These are phyloP conservation scores for Nothophytophthora sp. DNA, from an alignment of 352 stramenopile species.

Conservation along the genomic window DNA sequence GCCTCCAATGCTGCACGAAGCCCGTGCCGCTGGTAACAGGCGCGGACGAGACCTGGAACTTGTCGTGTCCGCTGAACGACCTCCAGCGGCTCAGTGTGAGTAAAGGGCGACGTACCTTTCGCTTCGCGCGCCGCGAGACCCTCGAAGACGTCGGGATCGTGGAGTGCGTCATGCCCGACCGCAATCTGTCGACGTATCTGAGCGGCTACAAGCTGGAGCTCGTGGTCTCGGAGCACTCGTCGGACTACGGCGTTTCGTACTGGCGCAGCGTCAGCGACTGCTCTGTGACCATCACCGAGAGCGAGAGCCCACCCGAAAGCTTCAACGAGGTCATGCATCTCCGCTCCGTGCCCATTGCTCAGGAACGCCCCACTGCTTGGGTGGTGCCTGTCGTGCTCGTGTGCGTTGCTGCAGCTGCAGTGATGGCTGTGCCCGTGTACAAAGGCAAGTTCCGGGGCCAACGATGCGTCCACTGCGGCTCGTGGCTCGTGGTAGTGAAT, in stretches of 20 bases:
- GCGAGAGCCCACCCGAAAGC: conserved; percentile 23
- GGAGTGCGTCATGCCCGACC: conserved; percentile 57
- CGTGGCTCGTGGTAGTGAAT: conserved; percentile 62
- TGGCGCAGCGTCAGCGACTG: conserved; percentile 77
- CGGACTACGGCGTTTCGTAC: conserved; percentile 48
- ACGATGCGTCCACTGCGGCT: conserved; percentile 65
- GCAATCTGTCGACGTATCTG: conserved; percentile 53
- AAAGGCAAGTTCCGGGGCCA: conserved; percentile 46
- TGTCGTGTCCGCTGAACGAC: conserved; percentile 68
- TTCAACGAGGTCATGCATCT: conserved; percentile 68
- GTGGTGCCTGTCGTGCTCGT: conserved; percentile 29
- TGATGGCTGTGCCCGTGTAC: conserved; percentile 54
- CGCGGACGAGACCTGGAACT: conserved; percentile 78
- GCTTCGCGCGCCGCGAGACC: conserved; percentile 60
- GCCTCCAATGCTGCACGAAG: conserved; percentile 74
- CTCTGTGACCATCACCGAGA: conserved; percentile 58
- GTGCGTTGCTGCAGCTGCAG: conserved; percentile 4
- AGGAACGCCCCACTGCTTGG: conserved; percentile 31
- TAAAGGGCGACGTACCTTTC: conserved; percentile 50
- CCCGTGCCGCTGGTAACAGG: conserved; percentile 46
- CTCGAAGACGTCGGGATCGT: conserved; percentile 52
- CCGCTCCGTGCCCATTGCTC: conserved; percentile 41
- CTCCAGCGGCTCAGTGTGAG: conserved; percentile 71
- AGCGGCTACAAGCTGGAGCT: conserved; percentile 57
- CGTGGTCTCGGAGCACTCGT: conserved; percentile 51